Evolutionary conservation across 345 rosid species (phyloP).

Genomic region (Eucalyptus pauciflora): DNA sequence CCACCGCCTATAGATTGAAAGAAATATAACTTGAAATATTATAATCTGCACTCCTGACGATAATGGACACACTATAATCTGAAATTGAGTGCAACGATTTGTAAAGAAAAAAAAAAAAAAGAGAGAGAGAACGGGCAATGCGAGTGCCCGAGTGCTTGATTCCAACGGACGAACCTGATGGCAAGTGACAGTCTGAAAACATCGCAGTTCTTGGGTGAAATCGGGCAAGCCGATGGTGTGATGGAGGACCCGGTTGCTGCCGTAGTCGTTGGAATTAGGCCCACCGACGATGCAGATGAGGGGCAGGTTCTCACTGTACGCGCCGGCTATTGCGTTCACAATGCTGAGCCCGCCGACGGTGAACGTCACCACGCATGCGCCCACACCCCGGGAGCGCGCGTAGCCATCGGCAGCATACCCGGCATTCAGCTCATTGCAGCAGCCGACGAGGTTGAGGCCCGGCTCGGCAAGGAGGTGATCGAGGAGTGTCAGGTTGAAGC

Average conservation of each 20-base stretch:
- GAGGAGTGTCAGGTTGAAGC: conserved; percentile 18
- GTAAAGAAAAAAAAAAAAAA: too few relatives aligned
- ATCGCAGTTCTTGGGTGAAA: too few relatives aligned
- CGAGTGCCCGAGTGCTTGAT: background rate
- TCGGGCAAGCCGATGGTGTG: too few relatives aligned
- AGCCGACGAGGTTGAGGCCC: conserved; percentile 9
- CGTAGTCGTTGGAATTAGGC: too few relatives aligned
- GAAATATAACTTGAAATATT: background rate
- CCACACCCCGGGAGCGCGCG: conserved; percentile 53
- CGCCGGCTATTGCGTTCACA: conserved; percentile 54
- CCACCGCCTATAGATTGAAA: conserved; percentile 23
- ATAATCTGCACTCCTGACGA: background rate
- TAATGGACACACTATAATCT: too few relatives aligned
- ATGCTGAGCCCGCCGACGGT: conserved; percentile 61
- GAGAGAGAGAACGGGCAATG: too few relatives aligned
- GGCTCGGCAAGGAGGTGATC: conserved; percentile 18
- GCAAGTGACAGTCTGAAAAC: too few relatives aligned
- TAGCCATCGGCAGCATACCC: conserved; percentile 62
- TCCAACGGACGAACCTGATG: too few relatives aligned
- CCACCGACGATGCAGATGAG: too few relatives aligned
- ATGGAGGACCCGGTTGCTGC: too few relatives aligned
- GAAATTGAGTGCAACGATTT: too few relatives aligned
- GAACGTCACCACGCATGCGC: conserved; percentile 60
- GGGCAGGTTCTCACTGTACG: conserved; percentile 62
- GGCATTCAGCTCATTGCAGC: conserved; percentile 24